These are phyloP conservation scores for Starmerella vaccinii DNA, from an alignment of 805 yeast genomes.

Conservation along the genomic window DNA sequence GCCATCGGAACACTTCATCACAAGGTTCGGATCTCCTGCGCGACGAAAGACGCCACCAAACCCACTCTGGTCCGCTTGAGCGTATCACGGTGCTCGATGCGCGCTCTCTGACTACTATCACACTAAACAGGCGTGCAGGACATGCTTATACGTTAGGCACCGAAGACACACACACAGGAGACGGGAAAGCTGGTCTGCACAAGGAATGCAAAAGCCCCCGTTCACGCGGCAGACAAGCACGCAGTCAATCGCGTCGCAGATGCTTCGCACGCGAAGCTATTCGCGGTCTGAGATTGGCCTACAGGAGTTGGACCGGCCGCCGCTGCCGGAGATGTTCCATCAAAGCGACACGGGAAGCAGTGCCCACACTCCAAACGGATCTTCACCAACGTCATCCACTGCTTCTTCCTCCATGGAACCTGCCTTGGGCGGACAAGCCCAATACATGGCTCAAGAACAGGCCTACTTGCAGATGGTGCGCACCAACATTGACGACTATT, in stretches of 20 bases:
- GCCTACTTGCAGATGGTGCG: conserved; percentile 54
- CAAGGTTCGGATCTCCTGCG: too few species aligned
- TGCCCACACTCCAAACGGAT: neutral
- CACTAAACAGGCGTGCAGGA: neutral
- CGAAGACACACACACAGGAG: neutral
- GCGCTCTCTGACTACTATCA: neutral
- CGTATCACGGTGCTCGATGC: neutral
- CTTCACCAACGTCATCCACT: neutral
- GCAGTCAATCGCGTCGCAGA: conserved; percentile 9
- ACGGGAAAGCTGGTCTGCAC: neutral
- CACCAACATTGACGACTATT: conserved; percentile 53
- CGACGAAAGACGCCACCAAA: conserved; percentile 7
- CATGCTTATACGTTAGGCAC: neutral
- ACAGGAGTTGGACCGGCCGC: neutral
- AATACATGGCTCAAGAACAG: conserved; percentile 53
- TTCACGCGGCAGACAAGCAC: conserved; percentile 4
- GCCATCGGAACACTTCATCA: too few species aligned
- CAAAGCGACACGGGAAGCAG: conserved; percentile 1
- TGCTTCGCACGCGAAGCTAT: conserved; percentile 6
- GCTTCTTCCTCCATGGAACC: neutral
- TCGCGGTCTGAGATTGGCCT: conserved; percentile 4
- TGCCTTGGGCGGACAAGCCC: conserved; percentile 27
- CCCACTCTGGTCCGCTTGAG: neutral
- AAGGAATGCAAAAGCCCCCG: conserved; percentile 4
- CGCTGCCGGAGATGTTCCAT: conserved; percentile 1